Evolutionary conservation across 176 grass and related monocot genomes (phyloP).

Genomic region (Phoenix roebelenii): DNA sequence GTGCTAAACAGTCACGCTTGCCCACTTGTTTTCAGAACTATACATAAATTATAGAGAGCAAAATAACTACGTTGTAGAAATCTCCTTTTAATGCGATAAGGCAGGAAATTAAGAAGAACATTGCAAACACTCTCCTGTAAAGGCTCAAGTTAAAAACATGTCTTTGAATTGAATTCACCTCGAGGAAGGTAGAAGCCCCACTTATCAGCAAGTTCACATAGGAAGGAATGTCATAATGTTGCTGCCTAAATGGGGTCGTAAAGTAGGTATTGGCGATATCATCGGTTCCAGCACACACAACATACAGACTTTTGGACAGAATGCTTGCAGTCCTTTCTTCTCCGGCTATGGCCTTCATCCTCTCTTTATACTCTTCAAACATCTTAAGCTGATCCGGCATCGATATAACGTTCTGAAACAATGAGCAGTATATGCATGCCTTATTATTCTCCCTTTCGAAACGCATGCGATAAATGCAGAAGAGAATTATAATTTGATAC

Average conservation of each 20-base stretch:
- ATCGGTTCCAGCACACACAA: conserved; percentile 33
- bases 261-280: conserved; percentile 61
- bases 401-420: conserved; percentile 26
- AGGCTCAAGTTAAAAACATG: not conserved
- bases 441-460: no score
- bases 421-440: no score
- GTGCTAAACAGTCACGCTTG: no score
- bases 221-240: conserved; percentile 32
- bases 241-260: conserved; percentile 1
- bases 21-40: no score
- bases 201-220: conserved; percentile 37
- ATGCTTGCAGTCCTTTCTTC: conserved; percentile 21
- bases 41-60: no score
- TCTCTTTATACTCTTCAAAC: conserved; percentile 44
- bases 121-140: not conserved
- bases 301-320: conserved; percentile 24
- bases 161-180: conserved; percentile 13
- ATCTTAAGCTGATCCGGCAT: conserved; percentile 33
- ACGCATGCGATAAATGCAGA: no score
- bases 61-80: no score
- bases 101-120: no score
- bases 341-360: conserved; percentile 28
- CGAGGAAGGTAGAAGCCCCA: conserved; percentile 24
- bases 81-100: no score
- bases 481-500: no score